These are phyloP conservation scores for Pittosporum tobira DNA, from an alignment of 129 eudicot species.

Conservation along the genomic window DNA sequence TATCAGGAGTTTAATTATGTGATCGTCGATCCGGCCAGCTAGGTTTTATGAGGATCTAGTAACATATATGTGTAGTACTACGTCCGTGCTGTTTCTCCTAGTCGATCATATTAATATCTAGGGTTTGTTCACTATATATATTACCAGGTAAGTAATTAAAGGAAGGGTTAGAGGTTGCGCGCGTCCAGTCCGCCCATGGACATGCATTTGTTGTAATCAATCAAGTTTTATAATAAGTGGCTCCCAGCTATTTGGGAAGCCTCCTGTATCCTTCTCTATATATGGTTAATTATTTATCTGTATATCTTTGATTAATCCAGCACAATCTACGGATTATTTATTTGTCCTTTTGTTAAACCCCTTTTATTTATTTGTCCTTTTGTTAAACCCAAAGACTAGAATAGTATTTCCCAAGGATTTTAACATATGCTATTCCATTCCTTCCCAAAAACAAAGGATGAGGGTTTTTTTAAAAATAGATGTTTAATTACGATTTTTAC, in stretches of 20 bases:
- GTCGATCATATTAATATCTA: background rate
- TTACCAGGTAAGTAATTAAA: background rate
- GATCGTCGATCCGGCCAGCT: background rate
- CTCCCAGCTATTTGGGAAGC: background rate
- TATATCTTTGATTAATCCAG: too few relatives aligned
- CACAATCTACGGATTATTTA: too few relatives aligned
- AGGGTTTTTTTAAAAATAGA: too few relatives aligned
- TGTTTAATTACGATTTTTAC: too few relatives aligned
- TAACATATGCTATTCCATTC: too few relatives aligned
- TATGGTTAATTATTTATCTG: too few relatives aligned
- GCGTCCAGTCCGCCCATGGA: background rate
- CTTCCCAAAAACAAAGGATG: too few relatives aligned
- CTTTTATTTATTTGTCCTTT: too few relatives aligned
- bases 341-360: too few relatives aligned
- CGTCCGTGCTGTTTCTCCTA: background rate
- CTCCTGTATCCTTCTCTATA: too few relatives aligned
- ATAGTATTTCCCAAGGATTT: too few relatives aligned
- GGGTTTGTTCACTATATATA: conserved; percentile 3
- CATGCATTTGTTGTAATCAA: background rate
- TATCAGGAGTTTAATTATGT: conserved; percentile 50
- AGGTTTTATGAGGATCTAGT: background rate
- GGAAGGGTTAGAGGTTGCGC: background rate
- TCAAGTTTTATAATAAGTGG: background rate
- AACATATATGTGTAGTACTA: background rate
- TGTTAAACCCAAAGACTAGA: too few relatives aligned